Conservation (phyloP, 2,329 filamentous ascomycete genomes). For the Zarea fungicola region DNA sequence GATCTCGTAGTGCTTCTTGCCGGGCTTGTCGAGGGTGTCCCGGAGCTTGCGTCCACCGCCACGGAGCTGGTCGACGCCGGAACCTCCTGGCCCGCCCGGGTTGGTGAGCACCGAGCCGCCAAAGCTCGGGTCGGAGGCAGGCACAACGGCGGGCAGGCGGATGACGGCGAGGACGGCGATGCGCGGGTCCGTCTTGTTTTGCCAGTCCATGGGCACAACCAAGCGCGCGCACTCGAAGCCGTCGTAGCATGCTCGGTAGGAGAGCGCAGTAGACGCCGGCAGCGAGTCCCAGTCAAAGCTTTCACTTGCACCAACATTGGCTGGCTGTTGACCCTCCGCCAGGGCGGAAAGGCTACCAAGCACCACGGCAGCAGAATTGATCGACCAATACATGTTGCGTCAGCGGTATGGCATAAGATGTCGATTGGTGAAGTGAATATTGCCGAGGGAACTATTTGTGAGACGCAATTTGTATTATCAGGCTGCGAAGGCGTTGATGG, state of each 20-base stretch:
- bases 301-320: neutral
- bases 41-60: constrained; percentile 20
- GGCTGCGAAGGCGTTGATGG: too few species aligned
- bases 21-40: constrained; percentile 18
- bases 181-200: constrained; percentile 17
- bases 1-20: constrained; percentile 28
- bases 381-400: too few species aligned
- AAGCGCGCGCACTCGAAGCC: constrained; percentile 31
- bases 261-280: constrained; percentile 24
- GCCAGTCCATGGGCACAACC: constrained; percentile 32
- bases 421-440: neutral
- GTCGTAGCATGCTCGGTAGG: constrained; percentile 29
- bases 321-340: neutral
- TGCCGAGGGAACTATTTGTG: too few species aligned
- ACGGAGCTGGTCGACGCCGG: constrained; percentile 23
- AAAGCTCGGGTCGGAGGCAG: constrained; percentile 25
- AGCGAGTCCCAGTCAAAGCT: constrained; percentile 26
- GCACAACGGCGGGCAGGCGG: constrained; percentile 27
- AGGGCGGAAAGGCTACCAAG: neutral
- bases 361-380: neutral
- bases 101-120: constrained; percentile 31
- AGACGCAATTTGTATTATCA: too few species aligned
- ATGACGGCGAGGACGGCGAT: constrained; percentile 29
- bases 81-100: constrained; percentile 34
- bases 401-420: too few species aligned